phyloP scores from a whole-genome alignment of 495 filamentous ascomycete species.

The Aspergillus campestris region DNA sequence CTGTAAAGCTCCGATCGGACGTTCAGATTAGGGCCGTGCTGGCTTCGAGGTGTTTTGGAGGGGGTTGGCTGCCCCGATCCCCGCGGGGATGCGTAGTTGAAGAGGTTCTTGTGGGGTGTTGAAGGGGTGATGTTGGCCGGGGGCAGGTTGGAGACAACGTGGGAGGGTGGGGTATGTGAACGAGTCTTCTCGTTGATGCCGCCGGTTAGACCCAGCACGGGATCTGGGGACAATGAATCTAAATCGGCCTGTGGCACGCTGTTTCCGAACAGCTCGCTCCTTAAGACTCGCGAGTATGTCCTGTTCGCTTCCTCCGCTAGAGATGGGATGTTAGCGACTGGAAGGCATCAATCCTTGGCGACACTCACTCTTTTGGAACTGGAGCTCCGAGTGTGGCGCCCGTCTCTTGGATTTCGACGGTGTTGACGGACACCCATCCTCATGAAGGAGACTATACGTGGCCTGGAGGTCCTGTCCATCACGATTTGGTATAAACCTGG shows the following conservation, averaged over 20 bases:
- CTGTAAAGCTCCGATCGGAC: conserved; percentile 87
- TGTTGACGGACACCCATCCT: conserved; percentile 85
- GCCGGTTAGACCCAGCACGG: conserved; percentile 47
- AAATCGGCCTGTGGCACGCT: conserved; percentile 77
- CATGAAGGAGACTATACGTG: conserved; percentile 81
- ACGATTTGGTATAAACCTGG: conserved; percentile 90
- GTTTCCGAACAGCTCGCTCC: conserved; percentile 82
- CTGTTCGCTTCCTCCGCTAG: conserved; percentile 92
- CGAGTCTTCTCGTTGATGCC: conserved; percentile 60
- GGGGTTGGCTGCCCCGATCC: conserved; percentile 72
- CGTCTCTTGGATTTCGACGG: conserved; percentile 76
- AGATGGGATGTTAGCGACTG: conserved; percentile 29
- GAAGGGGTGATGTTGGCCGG: conserved; percentile 74
- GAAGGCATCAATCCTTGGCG: not conserved
- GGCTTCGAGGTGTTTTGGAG: conserved; percentile 78
- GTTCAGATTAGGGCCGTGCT: conserved; percentile 78
- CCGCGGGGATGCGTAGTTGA: conserved; percentile 81
- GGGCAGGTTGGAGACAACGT: conserved; percentile 49
- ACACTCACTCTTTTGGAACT: conserved; percentile 82
- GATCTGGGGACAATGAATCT: conserved; percentile 55
- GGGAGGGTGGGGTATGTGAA: conserved; percentile 73
- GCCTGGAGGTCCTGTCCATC: conserved; percentile 89
- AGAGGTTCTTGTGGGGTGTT: conserved; percentile 94
- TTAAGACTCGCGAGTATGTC: conserved; percentile 80
- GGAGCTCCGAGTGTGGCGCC: conserved; percentile 80